A percentile compares a stretch with the other conserved stretches of the same genome.
Conservation (phyloP, 2,329 filamentous ascomycete genomes). For the Pseudocercospora eumusae region DNA sequence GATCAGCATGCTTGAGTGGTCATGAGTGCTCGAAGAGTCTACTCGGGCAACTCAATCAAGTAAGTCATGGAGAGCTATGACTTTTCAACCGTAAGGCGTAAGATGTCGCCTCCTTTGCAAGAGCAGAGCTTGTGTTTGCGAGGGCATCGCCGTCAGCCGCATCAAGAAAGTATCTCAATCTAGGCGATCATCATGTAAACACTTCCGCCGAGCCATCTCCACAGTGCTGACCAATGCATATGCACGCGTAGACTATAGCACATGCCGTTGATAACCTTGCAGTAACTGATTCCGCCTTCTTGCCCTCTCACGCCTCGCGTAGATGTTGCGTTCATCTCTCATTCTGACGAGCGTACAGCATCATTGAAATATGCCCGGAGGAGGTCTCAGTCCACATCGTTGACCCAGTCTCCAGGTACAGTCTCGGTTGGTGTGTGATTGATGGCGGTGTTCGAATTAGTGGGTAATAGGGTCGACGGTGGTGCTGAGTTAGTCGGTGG, state of each 20-base stretch:
- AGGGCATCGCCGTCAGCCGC: not conserved
- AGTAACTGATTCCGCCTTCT: not conserved
- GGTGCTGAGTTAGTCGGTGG: not conserved
- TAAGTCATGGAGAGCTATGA: no score
- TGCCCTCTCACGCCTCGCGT: not conserved
- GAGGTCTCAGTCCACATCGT: slow-evolving; percentile 7
- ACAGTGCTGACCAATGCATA: not conserved
- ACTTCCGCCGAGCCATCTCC: not conserved
- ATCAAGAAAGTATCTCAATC: not conserved
- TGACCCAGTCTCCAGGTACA: slow-evolving; percentile 5
- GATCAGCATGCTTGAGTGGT: no score
- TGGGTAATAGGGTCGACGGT: no score
- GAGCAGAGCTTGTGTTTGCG: not conserved
- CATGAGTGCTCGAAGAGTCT: no score
- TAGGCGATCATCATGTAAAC: not conserved
- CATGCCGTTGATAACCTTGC: not conserved
- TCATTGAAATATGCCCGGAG: no score
- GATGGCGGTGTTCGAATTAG: no score
- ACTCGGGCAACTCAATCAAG: no score
- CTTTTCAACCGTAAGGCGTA: no score
- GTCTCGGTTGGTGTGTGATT: not conserved
- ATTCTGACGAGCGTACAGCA: not conserved
- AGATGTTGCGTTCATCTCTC: not conserved
- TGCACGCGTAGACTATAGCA: not conserved
- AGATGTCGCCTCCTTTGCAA: no score